A percentile compares a stretch with the other conserved stretches of the same genome.
These are phyloP conservation scores for Ascochyta koolunga DNA, from an alignment of 2,329 filamentous ascomycete species.

Conservation along the genomic window DNA sequence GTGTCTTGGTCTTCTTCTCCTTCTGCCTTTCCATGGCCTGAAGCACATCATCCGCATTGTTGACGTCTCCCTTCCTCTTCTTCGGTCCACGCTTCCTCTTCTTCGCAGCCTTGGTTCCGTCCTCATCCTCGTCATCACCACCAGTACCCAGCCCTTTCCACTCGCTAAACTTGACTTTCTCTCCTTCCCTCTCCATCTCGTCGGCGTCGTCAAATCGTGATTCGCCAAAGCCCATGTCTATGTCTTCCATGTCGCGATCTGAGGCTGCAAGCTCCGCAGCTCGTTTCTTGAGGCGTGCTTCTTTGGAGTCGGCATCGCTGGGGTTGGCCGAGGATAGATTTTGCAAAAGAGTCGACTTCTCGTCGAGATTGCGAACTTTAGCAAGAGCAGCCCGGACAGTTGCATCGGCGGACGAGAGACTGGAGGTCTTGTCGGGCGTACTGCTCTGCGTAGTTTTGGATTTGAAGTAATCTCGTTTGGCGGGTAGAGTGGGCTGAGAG, in stretches of 20 bases:
- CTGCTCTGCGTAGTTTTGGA: conserved; percentile 11
- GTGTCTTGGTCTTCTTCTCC: conserved; percentile 42
- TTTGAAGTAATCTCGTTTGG: conserved; percentile 33
- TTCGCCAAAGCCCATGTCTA: conserved; percentile 93
- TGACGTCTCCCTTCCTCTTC: conserved; percentile 78
- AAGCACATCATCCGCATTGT: conserved; percentile 81
- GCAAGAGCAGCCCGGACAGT: conserved; percentile 83
- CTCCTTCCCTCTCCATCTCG: conserved; percentile 68
- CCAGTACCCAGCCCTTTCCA: conserved; percentile 63
- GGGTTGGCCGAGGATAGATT: conserved; percentile 26
- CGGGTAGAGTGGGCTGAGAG: conserved; percentile 8
- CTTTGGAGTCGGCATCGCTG: conserved; percentile 56
- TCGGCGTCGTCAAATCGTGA: conserved; percentile 88
- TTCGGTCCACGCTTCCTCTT: conserved; percentile 72
- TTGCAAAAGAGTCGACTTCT: conserved; percentile 52
- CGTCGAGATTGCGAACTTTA: conserved; percentile 68
- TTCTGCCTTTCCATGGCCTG: conserved; percentile 73
- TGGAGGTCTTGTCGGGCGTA: conserved; percentile 41
- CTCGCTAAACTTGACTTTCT: conserved; percentile 69
- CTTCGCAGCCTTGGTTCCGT: conserved; percentile 57
- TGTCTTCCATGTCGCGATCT: conserved; percentile 83
- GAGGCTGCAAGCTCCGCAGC: conserved; percentile 71
- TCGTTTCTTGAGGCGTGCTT: conserved; percentile 68
- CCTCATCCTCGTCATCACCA: conserved; percentile 54
- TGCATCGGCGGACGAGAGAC: conserved; percentile 66